Evolutionary conservation across 345 rosid genomes (phyloP), one percentile per base, ranked within the genome.

Genomic region (Lepidium africanum): DNA sequence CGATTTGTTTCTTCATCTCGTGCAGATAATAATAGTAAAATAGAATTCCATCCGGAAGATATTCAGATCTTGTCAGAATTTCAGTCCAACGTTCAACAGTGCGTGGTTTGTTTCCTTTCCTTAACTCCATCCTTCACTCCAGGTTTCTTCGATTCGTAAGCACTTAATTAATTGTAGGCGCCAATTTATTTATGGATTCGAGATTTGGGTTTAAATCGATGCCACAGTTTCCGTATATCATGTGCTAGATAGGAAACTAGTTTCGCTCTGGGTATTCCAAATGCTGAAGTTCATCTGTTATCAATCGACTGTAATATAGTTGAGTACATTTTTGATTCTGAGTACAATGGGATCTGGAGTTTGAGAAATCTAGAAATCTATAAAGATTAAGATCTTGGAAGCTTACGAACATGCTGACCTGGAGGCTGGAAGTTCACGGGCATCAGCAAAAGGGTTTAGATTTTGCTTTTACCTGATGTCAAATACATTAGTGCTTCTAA

Each of bases 11-110:
- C 23, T 1, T 38, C 57, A 36, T 45, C 19, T 30, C 38, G 25
- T 35, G 58, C 87, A 91, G 95, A 80, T 39, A 47, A 14, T 35
- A 47, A 9, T 40, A 39, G 40, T 55, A 80, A 47, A 39, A 12
- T 78, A 50, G 65, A 73, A 80, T 75, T 82, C 59, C 67, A 71
- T 41, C 68, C 73, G 4, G 81, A 71, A 71, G 82, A 87, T 64
- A 67, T 82, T 14, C 64, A 55, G 69, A 78, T 79, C 62, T 80
- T 94, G 19, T 82, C 87, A 14, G 72, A 80, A 57, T 88, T 91
- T 63, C 97, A 88, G 75, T 83, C 87, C 75, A 69, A 50, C 63
- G 80, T 94, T 75, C 85, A 84, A 53, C 97, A 85, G 81, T 91
- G 96, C 81, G 96, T 90, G 92, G 97, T 93, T 69, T 68, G 96